Percentiles rank a stretch among this genome's conserved stretches.
Conservation (phyloP, 352 stramenopile species). For the Thraustochytrium aureum region DNA sequence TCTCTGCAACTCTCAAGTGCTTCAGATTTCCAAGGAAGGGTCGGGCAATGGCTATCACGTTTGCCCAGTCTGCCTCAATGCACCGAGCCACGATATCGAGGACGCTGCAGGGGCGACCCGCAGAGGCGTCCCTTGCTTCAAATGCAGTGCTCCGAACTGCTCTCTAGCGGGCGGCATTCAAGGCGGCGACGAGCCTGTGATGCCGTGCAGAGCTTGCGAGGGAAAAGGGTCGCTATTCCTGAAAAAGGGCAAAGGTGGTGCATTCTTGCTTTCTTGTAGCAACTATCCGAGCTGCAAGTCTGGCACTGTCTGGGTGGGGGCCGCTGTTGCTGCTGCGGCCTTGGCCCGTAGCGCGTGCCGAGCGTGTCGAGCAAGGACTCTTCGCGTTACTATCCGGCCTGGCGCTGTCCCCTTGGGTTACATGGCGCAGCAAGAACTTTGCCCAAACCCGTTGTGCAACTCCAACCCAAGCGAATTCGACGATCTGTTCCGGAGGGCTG, state of each 20-base stretch:
- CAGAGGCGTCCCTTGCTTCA: slow-evolving; percentile 5
- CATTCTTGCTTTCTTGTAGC: neutral
- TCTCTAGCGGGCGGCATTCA: slow-evolving; percentile 14
- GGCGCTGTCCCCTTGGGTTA: neutral
- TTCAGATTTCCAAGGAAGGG: neutral
- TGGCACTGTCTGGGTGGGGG: neutral
- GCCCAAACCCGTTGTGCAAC: neutral
- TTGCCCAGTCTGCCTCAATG: slow-evolving; percentile 28
- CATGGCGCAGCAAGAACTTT: neutral
- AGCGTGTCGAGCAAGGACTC: neutral
- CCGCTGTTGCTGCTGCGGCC: neutral
- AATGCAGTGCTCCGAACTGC: slow-evolving; percentile 20
- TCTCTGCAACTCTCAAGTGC: slow-evolving; percentile 31
- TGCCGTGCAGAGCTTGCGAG: neutral
- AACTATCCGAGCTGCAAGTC: neutral
- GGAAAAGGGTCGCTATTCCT: neutral
- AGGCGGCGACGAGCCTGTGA: slow-evolving; percentile 5
- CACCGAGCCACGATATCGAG: slow-evolving; percentile 6
- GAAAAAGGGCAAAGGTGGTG: slow-evolving; percentile 2
- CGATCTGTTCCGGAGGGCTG: no score
- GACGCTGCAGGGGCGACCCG: slow-evolving; percentile 14
- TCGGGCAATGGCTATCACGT: neutral
- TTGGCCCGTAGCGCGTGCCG: neutral
- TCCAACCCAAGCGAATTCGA: no score
- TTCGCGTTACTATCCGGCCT: neutral